Base-by-base conservation (phyloP, 768 basidiomycete species). In the Tephrocybe sp. region DNA sequence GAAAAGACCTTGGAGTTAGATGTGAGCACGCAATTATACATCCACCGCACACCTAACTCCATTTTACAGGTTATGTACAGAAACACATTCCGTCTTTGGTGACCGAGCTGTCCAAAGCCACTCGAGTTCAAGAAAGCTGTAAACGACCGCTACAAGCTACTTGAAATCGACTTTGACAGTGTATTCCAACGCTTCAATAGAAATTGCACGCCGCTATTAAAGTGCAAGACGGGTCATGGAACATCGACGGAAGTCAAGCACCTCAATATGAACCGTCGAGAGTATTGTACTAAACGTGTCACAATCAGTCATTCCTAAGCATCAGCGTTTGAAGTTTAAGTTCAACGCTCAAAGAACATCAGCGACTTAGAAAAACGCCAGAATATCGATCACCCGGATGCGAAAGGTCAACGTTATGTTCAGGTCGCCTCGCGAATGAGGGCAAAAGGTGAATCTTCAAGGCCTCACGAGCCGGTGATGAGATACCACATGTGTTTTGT, bases 171-270 rank as follows among this genome's bases (percentile, higher is more conserved):
- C 63, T 77, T 98, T 13, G 96, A 99, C 60, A 84, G 89, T 2
- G 80, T 98, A 28, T 99, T 99, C 74, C 84, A 96, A 61, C 83
- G 97, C 0, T 76, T 99, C 96, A 98, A 63, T 98, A 99, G 80
- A 99, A 99, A 77, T 98, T 98, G 69, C 98, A 99, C 57, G 97
- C 97, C 0, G 97, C 97, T 0, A 76, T 98, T 65, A 98, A 97
- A 70, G 84, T 98, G 34, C 92, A 94, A 59, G 91, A 93, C 54
- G 84, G 84, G 22, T 78, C 79, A 0, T 77, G 80, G n/a, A 49
- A 87, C 89, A 0, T 83, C 81, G 12, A 89, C 82, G 1, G 97
- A 99, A 62, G 75, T 99, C 66, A 99, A 99, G 62, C 96, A 97
- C 68, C 73, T 99, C 19, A 97, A 99, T 69, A 98, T 99, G 97